A percentile compares a stretch with the other conserved stretches of the same genome.
Conservation (phyloP, 192 early-diverging fungal species). For the Thamnidium elegans region DNA sequence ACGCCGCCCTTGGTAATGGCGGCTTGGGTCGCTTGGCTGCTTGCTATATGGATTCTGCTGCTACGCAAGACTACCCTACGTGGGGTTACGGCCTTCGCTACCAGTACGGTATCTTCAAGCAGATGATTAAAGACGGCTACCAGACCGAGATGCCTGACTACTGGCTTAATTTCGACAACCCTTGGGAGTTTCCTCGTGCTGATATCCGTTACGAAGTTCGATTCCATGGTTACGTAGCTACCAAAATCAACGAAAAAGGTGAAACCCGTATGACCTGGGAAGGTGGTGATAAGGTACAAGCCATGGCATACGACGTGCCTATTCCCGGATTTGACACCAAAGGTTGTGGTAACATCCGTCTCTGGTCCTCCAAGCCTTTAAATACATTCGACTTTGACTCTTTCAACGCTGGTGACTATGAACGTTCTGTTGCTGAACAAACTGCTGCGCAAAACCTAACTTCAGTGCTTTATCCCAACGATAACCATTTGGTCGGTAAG, state of each 20-base stretch:
- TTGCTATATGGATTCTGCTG: slow-evolving; percentile 97
- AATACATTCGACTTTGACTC: slow-evolving; percentile 82
- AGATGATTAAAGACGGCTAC: slow-evolving; percentile 92
- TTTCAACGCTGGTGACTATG: slow-evolving; percentile 92
- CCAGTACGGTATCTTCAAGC: slow-evolving; percentile 99
- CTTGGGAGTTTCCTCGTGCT: slow-evolving; percentile 94
- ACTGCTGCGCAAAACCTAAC: slow-evolving; percentile 93
- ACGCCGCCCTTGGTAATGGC: slow-evolving; percentile 97
- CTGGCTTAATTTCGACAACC: slow-evolving; percentile 96
- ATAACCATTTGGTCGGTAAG: slow-evolving; percentile 97
- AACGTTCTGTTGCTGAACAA: slow-evolving; percentile 88
- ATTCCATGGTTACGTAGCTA: slow-evolving; percentile 87
- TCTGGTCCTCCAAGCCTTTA: slow-evolving; percentile 94
- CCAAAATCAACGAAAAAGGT: slow-evolving; percentile 62
- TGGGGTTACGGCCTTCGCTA: slow-evolving; percentile 98
- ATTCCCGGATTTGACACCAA: slow-evolving; percentile 89
- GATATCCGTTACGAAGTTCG: slow-evolving; percentile 88
- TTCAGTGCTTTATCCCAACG: slow-evolving; percentile 94
- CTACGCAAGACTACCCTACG: slow-evolving; percentile 89
- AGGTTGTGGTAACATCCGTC: slow-evolving; percentile 94
- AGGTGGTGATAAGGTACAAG: slow-evolving; percentile 80
- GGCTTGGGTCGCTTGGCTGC: slow-evolving; percentile 96
- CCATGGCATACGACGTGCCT: slow-evolving; percentile 95
- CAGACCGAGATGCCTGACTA: slow-evolving; percentile 95
- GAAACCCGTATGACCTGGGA: slow-evolving; percentile 78